Evolutionary conservation across 768 basidiomycete species (phyloP).

Genomic region (Baorangia bicolor): DNA sequence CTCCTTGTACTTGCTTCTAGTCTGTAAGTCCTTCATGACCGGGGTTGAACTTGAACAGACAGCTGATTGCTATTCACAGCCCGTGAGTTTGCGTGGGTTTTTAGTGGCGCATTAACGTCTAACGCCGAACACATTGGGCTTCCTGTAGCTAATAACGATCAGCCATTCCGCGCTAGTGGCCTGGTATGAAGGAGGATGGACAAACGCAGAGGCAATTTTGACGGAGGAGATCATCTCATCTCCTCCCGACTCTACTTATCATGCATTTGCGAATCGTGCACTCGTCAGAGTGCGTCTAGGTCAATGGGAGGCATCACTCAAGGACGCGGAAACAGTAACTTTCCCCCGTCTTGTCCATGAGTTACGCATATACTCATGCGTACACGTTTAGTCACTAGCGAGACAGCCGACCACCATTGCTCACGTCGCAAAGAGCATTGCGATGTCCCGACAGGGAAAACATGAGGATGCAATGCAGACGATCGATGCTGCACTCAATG

Average conservation of each 20-base stretch:
- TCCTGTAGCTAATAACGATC: no score
- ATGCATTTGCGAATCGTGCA: background rate
- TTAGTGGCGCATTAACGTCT: no score
- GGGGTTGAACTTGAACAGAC: no score
- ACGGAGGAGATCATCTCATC: background rate
- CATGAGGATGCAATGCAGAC: background rate
- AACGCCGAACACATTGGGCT: no score
- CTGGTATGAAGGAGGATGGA: no score
- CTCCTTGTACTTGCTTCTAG: no score
- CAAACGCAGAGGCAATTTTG: background rate
- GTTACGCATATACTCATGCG: background rate
- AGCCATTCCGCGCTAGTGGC: background rate
- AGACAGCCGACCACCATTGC: no score
- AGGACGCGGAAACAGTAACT: background rate
- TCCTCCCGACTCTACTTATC: background rate
- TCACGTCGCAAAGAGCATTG: no score
- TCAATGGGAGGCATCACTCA: background rate
- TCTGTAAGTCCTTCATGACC: no score
- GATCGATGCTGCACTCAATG: background rate
- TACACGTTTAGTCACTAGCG: background rate
- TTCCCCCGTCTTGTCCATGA: background rate
- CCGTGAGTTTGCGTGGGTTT: no score
- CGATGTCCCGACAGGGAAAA: background rate
- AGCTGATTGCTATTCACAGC: no score
- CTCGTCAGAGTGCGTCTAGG: background rate